Evolutionary conservation across 768 basidiomycete genomes (phyloP).

Genomic region (Agrocybe chaxingu): DNA sequence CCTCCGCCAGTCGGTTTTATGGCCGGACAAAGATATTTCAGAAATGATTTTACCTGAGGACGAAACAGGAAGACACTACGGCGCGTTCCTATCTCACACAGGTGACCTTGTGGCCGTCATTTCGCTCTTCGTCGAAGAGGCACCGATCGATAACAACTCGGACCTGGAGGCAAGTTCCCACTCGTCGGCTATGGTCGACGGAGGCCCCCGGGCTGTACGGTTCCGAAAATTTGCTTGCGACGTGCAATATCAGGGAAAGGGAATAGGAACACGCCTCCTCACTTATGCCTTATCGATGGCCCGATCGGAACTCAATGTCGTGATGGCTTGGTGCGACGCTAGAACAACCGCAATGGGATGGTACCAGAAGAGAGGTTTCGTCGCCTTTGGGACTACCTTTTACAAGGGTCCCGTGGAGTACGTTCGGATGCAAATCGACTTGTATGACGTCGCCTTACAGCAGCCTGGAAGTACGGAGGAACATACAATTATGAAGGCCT

Average conservation of each 20-base stretch:
- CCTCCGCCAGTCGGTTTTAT: slow-evolving; percentile 56
- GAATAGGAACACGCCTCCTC: slow-evolving; percentile 51
- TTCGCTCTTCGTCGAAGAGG: slow-evolving; percentile 48
- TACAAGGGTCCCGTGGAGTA: slow-evolving; percentile 56
- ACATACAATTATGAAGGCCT: neutral
- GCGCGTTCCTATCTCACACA: slow-evolving; percentile 42
- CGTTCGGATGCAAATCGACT: slow-evolving; percentile 45
- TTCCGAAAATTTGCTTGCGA: slow-evolving; percentile 65
- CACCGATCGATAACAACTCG: slow-evolving; percentile 29
- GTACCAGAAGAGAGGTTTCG: slow-evolving; percentile 53
- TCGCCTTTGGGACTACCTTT: slow-evolving; percentile 46
- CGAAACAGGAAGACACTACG: slow-evolving; percentile 46
- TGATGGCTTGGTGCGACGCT: slow-evolving; percentile 58
- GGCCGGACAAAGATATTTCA: slow-evolving; percentile 48
- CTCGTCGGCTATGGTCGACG: slow-evolving; percentile 5
- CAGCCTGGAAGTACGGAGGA: neutral
- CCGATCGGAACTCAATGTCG: slow-evolving; percentile 35
- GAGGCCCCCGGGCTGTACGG: slow-evolving; percentile 27
- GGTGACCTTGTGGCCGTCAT: slow-evolving; percentile 47
- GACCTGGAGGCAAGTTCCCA: neutral
- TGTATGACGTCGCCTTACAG: slow-evolving; percentile 10
- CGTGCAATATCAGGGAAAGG: slow-evolving; percentile 45
- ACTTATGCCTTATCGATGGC: slow-evolving; percentile 35
- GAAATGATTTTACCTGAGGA: slow-evolving; percentile 54
- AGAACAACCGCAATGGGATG: slow-evolving; percentile 39